These are phyloP conservation scores for Zygosaccharomyces gambellarensis DNA, from an alignment of 805 yeast species.

Conservation along the genomic window DNA sequence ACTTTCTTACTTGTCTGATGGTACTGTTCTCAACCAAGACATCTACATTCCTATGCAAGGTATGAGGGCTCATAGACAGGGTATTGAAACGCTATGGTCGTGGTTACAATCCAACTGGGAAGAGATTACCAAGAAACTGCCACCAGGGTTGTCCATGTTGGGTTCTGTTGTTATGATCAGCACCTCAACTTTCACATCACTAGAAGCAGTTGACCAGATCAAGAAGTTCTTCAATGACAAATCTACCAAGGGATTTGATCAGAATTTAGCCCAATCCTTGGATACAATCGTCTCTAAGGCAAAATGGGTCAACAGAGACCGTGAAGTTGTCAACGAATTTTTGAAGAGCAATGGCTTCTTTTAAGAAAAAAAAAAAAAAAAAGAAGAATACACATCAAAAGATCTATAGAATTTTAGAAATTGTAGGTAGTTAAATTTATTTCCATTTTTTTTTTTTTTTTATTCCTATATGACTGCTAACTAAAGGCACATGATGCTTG, in stretches of 20 bases:
- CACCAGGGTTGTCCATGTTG: slow-evolving; percentile 77
- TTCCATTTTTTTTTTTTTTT: not conserved
- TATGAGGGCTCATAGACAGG: slow-evolving; percentile 55
- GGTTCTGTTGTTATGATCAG: slow-evolving; percentile 64
- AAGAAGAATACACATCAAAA: not conserved
- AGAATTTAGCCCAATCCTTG: slow-evolving; percentile 59
- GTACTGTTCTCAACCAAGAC: slow-evolving; percentile 64
- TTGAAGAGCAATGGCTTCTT: slow-evolving; percentile 37
- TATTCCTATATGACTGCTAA: not conserved
- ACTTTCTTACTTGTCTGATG: slow-evolving; percentile 51
- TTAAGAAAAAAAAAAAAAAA: slow-evolving; percentile 2
- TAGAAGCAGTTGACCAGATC: slow-evolving; percentile 48
- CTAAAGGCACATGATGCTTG: not conserved
- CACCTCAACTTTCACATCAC: slow-evolving; percentile 56
- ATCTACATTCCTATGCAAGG: slow-evolving; percentile 74
- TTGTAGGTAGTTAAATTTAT: too few species aligned
- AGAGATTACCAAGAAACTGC: slow-evolving; percentile 56
- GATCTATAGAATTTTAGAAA: too few species aligned
- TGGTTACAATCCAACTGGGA: slow-evolving; percentile 79
- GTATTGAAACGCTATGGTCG: slow-evolving; percentile 64
- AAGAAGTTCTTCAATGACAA: slow-evolving; percentile 47
- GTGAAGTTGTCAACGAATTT: slow-evolving; percentile 45
- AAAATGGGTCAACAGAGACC: slow-evolving; percentile 56
- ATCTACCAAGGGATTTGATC: slow-evolving; percentile 60
- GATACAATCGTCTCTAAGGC: slow-evolving; percentile 55